Base-by-base conservation (phyloP, 306 rosid species). In the Casuarina equisetifolia region DNA sequence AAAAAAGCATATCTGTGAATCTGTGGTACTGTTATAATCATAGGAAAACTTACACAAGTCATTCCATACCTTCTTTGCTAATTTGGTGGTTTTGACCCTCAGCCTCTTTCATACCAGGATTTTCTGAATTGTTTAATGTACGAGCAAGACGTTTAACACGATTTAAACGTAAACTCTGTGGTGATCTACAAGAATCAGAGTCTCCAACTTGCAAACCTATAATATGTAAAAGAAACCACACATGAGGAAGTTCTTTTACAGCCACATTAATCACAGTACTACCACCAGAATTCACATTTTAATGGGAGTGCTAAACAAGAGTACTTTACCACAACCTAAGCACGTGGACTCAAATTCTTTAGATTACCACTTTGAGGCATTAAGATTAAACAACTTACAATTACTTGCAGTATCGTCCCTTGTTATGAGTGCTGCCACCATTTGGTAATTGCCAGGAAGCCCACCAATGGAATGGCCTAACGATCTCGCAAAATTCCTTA, bases 101-200 rank as follows among this genome's bases (percentile, higher is more conserved):
- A 80, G 32, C 76, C 72, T 84, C 82, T 45, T 68, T 76, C 3
- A 75, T n/a, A 51, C 48, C 15, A 52, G 77, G 54, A 53, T 80
- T 80, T n/a, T 3, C 71, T 17, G 50, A 17, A 42, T 67, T 67
- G 71, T 67, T 67, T 40, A 77, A 61, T 45, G 84, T 69, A 54
- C 96, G 77, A 0, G 96, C 97, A 46, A 93, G 89, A 46, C 82
- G 85, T 77, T 90, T 93, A 40, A 91, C 85, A 25, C 86, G 66
- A 80, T 78, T 91, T 78, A 93, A 86, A 51, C 96, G 87, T 68
- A 90, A 36, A 1, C 88, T 83, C 75, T 75, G 83, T 1, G 77
- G 68, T 32, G 58, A 80, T 76, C 80, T 82, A 54, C 87, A 85
- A 55, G 84, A 82, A 85, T 69, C 76, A 35, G 16, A 51, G 38